phyloP scores from a whole-genome alignment of 352 stramenopile species.

The Plasmopara halstedii region DNA sequence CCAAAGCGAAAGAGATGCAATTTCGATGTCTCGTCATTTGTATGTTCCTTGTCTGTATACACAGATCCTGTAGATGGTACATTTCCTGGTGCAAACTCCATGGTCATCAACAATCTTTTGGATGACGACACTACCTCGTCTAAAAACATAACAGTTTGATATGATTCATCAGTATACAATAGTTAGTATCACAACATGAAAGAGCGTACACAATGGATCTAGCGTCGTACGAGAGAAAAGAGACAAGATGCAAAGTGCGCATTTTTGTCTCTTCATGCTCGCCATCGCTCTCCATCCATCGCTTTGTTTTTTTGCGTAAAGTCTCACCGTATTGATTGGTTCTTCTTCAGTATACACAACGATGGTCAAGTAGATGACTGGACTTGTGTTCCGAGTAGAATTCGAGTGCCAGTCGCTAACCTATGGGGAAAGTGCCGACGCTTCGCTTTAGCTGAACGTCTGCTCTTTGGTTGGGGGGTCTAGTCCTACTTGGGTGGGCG shows the following conservation, averaged over 20 bases:
- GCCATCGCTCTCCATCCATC: constrained; percentile 20
- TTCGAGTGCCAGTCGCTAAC: not conserved
- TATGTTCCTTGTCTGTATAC: constrained; percentile 8
- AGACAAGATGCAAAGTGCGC: constrained; percentile 3
- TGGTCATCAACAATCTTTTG: constrained; percentile 12
- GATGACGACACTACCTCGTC: constrained; percentile 1
- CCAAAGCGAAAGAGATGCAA: constrained; percentile 44
- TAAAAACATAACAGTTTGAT: too few relatives aligned
- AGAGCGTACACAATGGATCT: not conserved
- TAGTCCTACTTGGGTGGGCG: constrained; percentile 8
- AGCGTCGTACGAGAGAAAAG: not conserved
- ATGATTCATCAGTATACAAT: too few relatives aligned
- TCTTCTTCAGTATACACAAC: constrained; percentile 3
- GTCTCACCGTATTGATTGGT: not conserved
- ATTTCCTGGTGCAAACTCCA: constrained; percentile 23
- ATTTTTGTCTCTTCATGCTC: not conserved
- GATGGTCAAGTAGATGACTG: constrained; percentile 18
- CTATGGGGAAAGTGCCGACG: not conserved
- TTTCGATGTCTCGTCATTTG: not conserved
- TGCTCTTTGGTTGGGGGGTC: constrained; percentile 14
- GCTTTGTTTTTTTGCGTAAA: not conserved
- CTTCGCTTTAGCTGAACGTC: constrained; percentile 1
- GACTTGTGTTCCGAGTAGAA: constrained; percentile 8
- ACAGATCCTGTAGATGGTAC: not conserved
- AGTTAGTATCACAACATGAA: not conserved